Evolutionary conservation across 1,284 basidiomycete genomes (phyloP).

Genomic region (Boletellus dicymbophilus): DNA sequence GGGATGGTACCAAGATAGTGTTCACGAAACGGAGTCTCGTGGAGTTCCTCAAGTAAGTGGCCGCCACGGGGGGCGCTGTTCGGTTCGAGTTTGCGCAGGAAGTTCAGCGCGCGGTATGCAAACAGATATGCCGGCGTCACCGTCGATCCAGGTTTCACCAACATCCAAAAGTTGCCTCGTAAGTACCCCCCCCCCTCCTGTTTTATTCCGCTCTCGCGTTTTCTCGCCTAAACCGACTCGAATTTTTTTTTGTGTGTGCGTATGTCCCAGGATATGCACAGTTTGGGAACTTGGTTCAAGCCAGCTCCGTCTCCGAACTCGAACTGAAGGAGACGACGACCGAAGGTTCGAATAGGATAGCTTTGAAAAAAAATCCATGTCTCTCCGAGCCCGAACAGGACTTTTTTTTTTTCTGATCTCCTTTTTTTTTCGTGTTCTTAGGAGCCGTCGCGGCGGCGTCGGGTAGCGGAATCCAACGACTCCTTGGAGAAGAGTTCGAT

Average conservation of each 20-base stretch:
- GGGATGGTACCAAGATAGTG: constrained; percentile 70
- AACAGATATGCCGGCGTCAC: constrained; percentile 69
- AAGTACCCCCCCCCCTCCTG: no score
- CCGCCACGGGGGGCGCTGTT: constrained; percentile 1
- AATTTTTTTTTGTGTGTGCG: not conserved
- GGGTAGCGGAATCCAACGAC: not conserved
- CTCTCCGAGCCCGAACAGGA: no score
- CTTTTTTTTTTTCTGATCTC: no score
- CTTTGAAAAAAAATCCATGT: no score
- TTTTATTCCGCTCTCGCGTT: no score
- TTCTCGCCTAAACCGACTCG: constrained; percentile 41
- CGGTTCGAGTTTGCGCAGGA: no score
- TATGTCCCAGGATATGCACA: constrained; percentile 29
- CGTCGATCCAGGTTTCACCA: constrained; percentile 70
- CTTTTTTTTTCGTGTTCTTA: no score
- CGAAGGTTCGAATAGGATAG: constrained; percentile 9
- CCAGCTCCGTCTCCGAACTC: not conserved
- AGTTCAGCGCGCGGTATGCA: constrained; percentile 25
- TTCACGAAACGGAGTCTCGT: constrained; percentile 73
- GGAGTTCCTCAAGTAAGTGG: constrained; percentile 69
- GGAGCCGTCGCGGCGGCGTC: constrained; percentile 3
- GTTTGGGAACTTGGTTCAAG: constrained; percentile 35
- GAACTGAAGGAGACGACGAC: constrained; percentile 10
- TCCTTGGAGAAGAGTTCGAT: constrained; percentile 27
- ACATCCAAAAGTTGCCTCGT: constrained; percentile 73